A percentile compares a stretch with the other conserved stretches of the same genome.
Conservation (phyloP, 495 filamentous ascomycete genomes). For the Penicillium ochrochloron region DNA sequence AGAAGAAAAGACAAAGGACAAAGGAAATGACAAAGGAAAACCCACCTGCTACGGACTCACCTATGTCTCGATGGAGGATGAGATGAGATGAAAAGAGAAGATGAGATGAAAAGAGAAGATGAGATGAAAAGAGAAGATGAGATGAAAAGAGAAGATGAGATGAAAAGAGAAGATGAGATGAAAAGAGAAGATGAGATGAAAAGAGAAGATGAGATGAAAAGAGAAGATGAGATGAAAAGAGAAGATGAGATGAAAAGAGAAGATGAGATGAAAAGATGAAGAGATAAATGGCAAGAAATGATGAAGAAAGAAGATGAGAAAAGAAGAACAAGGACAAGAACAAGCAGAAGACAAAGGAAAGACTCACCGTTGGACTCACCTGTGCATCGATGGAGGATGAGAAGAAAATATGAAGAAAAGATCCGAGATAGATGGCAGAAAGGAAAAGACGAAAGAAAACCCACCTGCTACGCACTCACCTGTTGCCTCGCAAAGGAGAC, state of each 20-base stretch:
- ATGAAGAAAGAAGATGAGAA: no score
- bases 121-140: no score
- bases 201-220: no score
- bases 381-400: no score
- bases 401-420: no score
- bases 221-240: no score
- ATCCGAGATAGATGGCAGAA: no score
- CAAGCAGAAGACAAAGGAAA: not conserved
- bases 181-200: not conserved
- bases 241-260: not conserved
- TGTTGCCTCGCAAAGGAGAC: no score
- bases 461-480: conserved; percentile 1
- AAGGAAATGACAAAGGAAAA: not conserved
- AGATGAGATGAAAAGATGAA: no score
- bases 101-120: no score
- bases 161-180: not conserved
- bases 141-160: no score
- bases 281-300: not conserved
- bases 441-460: not conserved
- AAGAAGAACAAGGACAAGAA: not conserved
- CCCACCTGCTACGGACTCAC: not conserved
- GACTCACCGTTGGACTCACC: not conserved
- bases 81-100: not conserved
- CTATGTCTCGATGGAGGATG: not conserved
- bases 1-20: not conserved